Conservation (phyloP, 2,329 filamentous ascomycete species). For the Cyphellophora attinorum region DNA sequence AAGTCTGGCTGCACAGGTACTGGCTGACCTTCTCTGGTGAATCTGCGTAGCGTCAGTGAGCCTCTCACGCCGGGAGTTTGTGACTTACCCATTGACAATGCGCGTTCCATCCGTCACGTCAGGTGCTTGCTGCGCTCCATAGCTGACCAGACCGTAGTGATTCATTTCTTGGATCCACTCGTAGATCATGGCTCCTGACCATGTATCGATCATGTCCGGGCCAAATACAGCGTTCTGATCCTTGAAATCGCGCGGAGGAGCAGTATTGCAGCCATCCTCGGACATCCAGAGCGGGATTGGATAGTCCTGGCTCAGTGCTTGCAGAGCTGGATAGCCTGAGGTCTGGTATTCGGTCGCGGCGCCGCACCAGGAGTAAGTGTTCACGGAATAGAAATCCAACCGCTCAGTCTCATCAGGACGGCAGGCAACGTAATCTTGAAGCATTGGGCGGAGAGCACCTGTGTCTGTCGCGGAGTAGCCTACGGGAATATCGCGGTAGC, state of each 20-base stretch:
- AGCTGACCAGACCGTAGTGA: slow-evolving; percentile 70
- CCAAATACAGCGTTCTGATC: slow-evolving; percentile 72
- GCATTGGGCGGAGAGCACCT: slow-evolving; percentile 54
- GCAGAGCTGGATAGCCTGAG: slow-evolving; percentile 62
- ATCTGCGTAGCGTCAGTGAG: slow-evolving; percentile 33
- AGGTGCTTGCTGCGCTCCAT: slow-evolving; percentile 51
- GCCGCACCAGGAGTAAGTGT: slow-evolving; percentile 77
- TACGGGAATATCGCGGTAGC: slow-evolving; percentile 71
- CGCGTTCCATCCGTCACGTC: slow-evolving; percentile 41
- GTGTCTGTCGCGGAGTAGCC: slow-evolving; percentile 87
- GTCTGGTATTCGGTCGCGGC: slow-evolving; percentile 39
- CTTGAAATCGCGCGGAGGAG: slow-evolving; percentile 32
- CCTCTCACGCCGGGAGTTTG: neutral
- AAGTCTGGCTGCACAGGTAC: slow-evolving; percentile 69
- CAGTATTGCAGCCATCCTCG: slow-evolving; percentile 70
- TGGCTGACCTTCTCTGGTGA: slow-evolving; percentile 61
- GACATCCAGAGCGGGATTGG: slow-evolving; percentile 84
- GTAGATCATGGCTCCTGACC: slow-evolving; percentile 75
- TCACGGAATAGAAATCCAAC: slow-evolving; percentile 76
- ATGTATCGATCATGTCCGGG: slow-evolving; percentile 56
- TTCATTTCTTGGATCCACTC: slow-evolving; percentile 85
- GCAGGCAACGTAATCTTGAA: slow-evolving; percentile 70
- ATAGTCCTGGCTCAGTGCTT: slow-evolving; percentile 58
- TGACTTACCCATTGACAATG: slow-evolving; percentile 47
- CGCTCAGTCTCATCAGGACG: slow-evolving; percentile 56